Evolutionary conservation across 768 basidiomycete species (phyloP), one percentile per base, ranked within the genome.

Genomic region (Trametes elegans): DNA sequence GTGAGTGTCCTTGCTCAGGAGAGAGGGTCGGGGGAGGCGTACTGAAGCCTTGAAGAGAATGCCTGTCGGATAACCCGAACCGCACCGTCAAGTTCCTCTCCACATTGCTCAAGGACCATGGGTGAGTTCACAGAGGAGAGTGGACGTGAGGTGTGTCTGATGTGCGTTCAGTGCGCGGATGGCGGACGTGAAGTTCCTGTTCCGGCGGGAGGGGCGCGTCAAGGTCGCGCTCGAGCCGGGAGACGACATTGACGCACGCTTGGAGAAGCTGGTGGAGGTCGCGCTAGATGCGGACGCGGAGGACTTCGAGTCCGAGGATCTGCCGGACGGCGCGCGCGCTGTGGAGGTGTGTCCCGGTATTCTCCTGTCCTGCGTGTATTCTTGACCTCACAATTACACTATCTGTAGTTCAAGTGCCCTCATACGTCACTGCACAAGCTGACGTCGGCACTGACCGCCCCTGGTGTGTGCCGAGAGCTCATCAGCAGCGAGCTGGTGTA

Each of bases 151-250:
- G 19, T 13, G 18, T 32, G 3, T 34, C n/a, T n/a, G n/a, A 11
- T 32, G 21, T 21, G n/a, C n/a, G n/a, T 27, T 21, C 60, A 87
- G 86, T 38, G 83, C 82, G 31, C 83, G 80, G 32, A 70, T 83
- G 34, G 74, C 86, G 2, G 79, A 85, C 0, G 85, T 87, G 23
- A 79, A 78, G 58, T 88, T 80, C 65, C 79, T 87, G 76, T 88
- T 88, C 62, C 70, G 74, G 53, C 74, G 79, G 26, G 72, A 75
- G 64, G 86, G 84, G 16, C 73, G 73, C 49, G 75, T 87, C 29
- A 74, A 71, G 50, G 73, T 83, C 16, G 62, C 73, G 14, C 54
- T 79, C 9, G 70, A 71, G 18, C 51, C 65, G 19, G 65, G 69
- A 50, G 68, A 68, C 21, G 68, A 72, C 56, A 56, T 68, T 5